Conservation (phyloP, 2,329 filamentous ascomycete species). For the Alternaria sp. region DNA sequence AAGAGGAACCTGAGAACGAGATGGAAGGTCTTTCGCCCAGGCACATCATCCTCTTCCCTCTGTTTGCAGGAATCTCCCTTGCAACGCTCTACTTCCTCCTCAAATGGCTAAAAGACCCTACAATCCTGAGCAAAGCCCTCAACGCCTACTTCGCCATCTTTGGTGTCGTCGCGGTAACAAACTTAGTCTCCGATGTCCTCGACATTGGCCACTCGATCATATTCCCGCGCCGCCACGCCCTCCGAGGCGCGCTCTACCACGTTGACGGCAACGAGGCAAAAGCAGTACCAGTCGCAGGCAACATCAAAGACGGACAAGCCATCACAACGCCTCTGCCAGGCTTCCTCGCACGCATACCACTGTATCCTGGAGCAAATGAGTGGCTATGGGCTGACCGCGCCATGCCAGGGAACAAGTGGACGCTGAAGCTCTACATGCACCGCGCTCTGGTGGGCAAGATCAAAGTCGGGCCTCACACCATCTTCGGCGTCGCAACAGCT, state of each 20-base stretch:
- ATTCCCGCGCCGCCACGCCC: constrained; percentile 75
- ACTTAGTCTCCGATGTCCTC: constrained; percentile 75
- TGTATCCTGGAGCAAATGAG: constrained; percentile 50
- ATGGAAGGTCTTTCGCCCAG: constrained; percentile 75
- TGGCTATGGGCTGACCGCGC: constrained; percentile 61
- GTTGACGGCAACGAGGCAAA: constrained; percentile 50
- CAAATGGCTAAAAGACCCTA: constrained; percentile 84
- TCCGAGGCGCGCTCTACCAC: constrained; percentile 61
- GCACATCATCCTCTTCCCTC: constrained; percentile 85
- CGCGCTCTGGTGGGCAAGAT: constrained; percentile 60
- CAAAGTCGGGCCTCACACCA: constrained; percentile 62
- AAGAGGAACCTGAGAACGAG: constrained; percentile 62
- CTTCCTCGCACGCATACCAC: constrained; percentile 57
- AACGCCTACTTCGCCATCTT: constrained; percentile 83
- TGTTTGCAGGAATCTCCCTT: constrained; percentile 77
- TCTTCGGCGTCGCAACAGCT: constrained; percentile 65
- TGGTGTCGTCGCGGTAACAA: constrained; percentile 78
- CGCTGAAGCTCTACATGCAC: constrained; percentile 63
- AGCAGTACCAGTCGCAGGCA: constrained; percentile 45
- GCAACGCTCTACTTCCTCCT: constrained; percentile 85
- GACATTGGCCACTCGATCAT: constrained; percentile 70
- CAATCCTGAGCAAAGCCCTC: constrained; percentile 81
- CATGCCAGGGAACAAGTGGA: constrained; percentile 60
- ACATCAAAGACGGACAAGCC: constrained; percentile 29
- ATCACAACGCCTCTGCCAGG: constrained; percentile 62